Percentiles rank a stretch among this genome's conserved stretches.
These are phyloP conservation scores for Fusarium sp. DNA, from an alignment of 2,329 filamentous ascomycete species.

Conservation along the genomic window DNA sequence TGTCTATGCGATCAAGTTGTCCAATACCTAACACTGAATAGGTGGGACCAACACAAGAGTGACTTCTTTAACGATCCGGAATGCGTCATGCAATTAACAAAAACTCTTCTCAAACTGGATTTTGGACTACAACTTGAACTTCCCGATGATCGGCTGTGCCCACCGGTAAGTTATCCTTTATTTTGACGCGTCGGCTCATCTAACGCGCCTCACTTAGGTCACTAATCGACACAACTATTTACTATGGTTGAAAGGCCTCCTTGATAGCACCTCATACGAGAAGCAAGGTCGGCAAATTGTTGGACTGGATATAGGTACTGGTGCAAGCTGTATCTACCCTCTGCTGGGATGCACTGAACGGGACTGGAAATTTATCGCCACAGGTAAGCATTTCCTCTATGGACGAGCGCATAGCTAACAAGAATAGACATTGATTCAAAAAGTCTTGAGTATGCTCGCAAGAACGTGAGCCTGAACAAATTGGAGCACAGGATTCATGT, in stretches of 20 bases:
- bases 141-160: conserved; percentile 84
- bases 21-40: conserved; percentile 26
- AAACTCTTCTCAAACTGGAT: conserved; percentile 79
- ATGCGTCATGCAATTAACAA: conserved; percentile 84
- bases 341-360: conserved; percentile 80
- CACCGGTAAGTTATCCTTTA: conserved; percentile 70
- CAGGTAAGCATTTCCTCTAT: conserved; percentile 54
- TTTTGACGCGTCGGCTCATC: conserved; percentile 3
- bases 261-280: conserved; percentile 77
- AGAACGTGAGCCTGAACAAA: conserved; percentile 76
- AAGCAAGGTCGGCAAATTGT: conserved; percentile 63
- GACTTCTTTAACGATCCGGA: conserved; percentile 81
- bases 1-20: not conserved
- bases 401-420: conserved; percentile 1
- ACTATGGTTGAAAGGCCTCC: conserved; percentile 84
- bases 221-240: conserved; percentile 87
- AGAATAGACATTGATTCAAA: conserved; percentile 77
- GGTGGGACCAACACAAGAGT: conserved; percentile 43
- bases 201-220: conserved; percentile 56
- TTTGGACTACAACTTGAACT: conserved; percentile 80
- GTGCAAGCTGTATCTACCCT: conserved; percentile 92
- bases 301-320: conserved; percentile 90
- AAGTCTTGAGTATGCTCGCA: conserved; percentile 74
- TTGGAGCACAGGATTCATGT: conserved; percentile 75
- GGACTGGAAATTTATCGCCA: conserved; percentile 80